A percentile compares a stretch with the other conserved stretches of the same genome.
These are phyloP conservation scores for Sphaerulina musiva DNA, from an alignment of 2,329 filamentous ascomycete genomes.

Conservation along the genomic window DNA sequence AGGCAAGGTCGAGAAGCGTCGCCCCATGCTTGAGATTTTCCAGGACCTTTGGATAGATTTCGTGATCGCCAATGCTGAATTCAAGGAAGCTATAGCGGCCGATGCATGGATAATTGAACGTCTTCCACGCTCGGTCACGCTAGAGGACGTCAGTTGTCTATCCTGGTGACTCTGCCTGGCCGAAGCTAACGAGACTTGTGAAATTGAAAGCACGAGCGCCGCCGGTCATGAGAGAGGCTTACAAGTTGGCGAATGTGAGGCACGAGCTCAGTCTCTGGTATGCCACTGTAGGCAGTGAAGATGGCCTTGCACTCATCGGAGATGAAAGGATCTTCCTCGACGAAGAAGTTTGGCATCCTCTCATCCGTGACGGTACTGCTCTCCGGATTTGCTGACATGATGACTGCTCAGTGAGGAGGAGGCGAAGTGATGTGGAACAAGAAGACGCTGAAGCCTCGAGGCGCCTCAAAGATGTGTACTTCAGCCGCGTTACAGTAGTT, in stretches of 20 bases:
- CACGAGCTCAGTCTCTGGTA: neutral
- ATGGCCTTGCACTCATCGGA: conserved; percentile 1
- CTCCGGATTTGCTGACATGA: neutral
- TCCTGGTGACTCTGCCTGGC: neutral
- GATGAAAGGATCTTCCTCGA: conserved; percentile 10
- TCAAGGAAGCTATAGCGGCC: conserved; percentile 18
- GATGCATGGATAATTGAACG: conserved; percentile 16
- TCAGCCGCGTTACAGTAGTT: too few relatives aligned
- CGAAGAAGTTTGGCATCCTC: neutral
- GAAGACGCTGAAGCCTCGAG: too few relatives aligned
- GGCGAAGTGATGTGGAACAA: neutral
- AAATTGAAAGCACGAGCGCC: neutral
- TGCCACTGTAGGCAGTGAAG: conserved; percentile 3
- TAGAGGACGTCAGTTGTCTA: conserved; percentile 2
- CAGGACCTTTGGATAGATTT: conserved; percentile 25
- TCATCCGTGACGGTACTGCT: neutral
- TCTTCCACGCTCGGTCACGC: conserved; percentile 13
- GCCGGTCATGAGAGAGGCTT: neutral
- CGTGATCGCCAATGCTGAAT: conserved; percentile 18
- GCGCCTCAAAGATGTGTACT: too few relatives aligned
- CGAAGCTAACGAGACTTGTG: neutral
- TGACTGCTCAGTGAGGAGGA: neutral
- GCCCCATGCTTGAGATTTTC: conserved; percentile 29
- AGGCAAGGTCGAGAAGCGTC: conserved; percentile 37
- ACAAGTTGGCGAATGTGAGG: conserved; percentile 2